Base-by-base conservation (phyloP, 148 eudicot species). In the Rheum nobile region DNA sequence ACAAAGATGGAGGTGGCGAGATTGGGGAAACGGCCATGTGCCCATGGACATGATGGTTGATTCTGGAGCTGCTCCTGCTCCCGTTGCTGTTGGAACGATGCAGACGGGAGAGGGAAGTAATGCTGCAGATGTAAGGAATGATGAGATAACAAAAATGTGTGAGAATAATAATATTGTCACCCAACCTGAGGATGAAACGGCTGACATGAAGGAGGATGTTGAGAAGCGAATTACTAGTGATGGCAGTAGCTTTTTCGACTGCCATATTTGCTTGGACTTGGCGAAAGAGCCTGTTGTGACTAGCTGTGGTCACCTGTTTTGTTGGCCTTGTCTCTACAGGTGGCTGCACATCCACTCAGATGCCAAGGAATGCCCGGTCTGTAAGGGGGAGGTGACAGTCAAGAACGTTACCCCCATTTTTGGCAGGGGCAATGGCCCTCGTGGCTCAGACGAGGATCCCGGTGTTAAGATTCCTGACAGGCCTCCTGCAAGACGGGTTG, bases 251-350 rank as follows among this genome's bases (percentile, higher is more conserved):
- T 95, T 88, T 72, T 95, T 92, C 21, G 92, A 95, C 78, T 95
- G 99, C 71, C 92, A 92, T 78, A 88, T 95, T 79, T 95, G 99
- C 80, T 81, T 95, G 77, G 97, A 92, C 65, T 82, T 90, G 88
- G 86, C 99, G 2, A 87, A 81, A 74, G 97, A 95, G 31, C 99
- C 99, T 13, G 85, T 95, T 75, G 97, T 95, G 74, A 95, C 99
- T 75, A 85, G 92, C 78, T 95, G 99, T 75, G 99, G 99, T 75
- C 99, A 95, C 84, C 82, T 95, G 78, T 95, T 95, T 80, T 95
- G 99, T 75, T 95, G 99, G 99, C 84, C 97, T 16, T 95, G 99
- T 71, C 85, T 95, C 68, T 95, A 91, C 80, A 87, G 84, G 16
- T 95, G 99, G 99, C 34, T 95, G 67, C 82, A 88, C 77, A 74